Evolutionary conservation across 768 basidiomycete genomes (phyloP).

Genomic region (Tubosaeta sp.): DNA sequence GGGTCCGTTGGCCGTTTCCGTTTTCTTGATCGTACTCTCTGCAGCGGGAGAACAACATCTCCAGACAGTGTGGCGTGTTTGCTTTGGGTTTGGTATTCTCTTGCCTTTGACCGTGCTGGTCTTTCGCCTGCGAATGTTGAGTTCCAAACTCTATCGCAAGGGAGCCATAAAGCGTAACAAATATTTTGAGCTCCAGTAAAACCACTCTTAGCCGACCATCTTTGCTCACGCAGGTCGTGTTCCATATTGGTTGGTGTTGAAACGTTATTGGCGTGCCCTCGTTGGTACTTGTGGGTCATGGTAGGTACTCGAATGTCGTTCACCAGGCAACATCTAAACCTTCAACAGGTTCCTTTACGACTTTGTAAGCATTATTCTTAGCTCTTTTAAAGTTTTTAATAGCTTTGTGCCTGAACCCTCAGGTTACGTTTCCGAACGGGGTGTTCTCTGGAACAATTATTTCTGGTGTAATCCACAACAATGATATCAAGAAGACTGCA

Average conservation of each 20-base stretch:
- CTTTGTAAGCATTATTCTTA: conserved; percentile 37
- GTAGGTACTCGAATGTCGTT: conserved; percentile 27
- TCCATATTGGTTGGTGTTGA: conserved; percentile 57
- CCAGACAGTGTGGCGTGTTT: conserved; percentile 62
- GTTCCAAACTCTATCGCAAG: conserved; percentile 56
- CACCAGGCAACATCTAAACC: conserved; percentile 1
- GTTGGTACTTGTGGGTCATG: conserved; percentile 74
- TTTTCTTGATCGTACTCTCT: conserved; percentile 66
- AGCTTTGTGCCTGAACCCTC: not conserved
- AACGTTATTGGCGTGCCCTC: conserved; percentile 62
- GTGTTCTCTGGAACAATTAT: conserved; percentile 69
- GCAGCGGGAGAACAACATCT: conserved; percentile 61
- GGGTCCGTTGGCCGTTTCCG: conserved; percentile 59
- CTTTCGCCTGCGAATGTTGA: conserved; percentile 72
- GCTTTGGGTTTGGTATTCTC: conserved; percentile 59
- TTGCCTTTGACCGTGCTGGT: conserved; percentile 65
- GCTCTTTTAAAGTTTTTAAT: not conserved
- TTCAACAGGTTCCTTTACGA: conserved; percentile 61
- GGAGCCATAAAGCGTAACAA: conserved; percentile 59
- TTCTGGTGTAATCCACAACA: conserved; percentile 55
- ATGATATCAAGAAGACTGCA: conserved; percentile 54
- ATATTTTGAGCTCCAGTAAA: not conserved
- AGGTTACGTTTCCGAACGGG: conserved; percentile 72
- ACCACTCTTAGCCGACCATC: not conserved
- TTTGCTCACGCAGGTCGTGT: conserved; percentile 39